Evolutionary conservation across 2,329 filamentous ascomycete species (phyloP).

Genomic region (Drechmeria coniospora): DNA sequence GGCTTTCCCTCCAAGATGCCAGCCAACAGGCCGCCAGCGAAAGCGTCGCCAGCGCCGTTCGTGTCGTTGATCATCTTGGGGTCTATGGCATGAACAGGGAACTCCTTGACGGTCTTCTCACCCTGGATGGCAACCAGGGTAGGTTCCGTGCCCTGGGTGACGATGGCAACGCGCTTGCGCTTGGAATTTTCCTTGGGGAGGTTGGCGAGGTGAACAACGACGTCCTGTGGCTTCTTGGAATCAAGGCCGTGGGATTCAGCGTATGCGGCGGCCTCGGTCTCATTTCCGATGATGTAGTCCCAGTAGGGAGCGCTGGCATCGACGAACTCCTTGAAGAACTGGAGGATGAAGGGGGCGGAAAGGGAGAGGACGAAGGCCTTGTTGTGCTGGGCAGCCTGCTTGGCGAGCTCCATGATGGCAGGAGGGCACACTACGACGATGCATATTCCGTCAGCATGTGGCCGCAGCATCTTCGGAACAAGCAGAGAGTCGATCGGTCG

Average conservation of each 20-base stretch:
- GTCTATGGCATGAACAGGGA: conserved; percentile 66
- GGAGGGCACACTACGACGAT: conserved; percentile 63
- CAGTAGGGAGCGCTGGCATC: conserved; percentile 80
- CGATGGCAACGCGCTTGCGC: conserved; percentile 71
- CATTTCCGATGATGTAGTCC: conserved; percentile 93
- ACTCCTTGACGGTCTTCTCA: conserved; percentile 56
- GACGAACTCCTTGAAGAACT: conserved; percentile 95
- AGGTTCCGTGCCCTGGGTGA: conserved; percentile 88
- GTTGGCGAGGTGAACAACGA: conserved; percentile 72
- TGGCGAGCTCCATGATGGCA: conserved; percentile 76
- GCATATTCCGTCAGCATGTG: too few species aligned
- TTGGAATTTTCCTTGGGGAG: conserved; percentile 83
- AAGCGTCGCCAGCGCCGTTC: conserved; percentile 92
- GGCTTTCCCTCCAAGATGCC: conserved; percentile 75
- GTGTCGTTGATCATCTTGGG: conserved; percentile 79
- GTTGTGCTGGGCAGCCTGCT: conserved; percentile 78
- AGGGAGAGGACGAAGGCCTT: conserved; percentile 88
- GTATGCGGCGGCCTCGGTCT: conserved; percentile 83
- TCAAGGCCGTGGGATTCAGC: conserved; percentile 64
- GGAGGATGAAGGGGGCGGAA: conserved; percentile 86
- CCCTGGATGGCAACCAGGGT: conserved; percentile 72
- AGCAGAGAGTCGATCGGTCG: too few species aligned
- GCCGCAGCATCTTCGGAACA: too few species aligned
- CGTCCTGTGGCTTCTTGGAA: conserved; percentile 65
- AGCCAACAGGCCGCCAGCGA: conserved; percentile 85